These are phyloP conservation scores for Penicillium paradoxum DNA, from an alignment of 495 filamentous ascomycete species.

Conservation along the genomic window DNA sequence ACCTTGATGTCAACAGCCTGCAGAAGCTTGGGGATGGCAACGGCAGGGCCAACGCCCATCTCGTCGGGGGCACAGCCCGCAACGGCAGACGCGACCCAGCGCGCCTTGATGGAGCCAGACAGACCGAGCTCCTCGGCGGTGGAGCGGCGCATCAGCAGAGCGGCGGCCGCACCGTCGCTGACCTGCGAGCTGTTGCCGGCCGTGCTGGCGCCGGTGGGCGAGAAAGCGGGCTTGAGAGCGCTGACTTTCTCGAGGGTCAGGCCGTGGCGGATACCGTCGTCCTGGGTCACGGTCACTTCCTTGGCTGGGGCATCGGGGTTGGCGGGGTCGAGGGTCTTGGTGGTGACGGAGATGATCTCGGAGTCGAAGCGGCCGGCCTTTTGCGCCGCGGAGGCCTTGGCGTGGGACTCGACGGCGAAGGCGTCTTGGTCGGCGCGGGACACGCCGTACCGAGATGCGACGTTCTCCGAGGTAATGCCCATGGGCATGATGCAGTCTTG, in stretches of 20 bases:
- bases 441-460: conserved; percentile 73
- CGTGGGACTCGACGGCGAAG: conserved; percentile 71
- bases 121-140: conserved; percentile 74
- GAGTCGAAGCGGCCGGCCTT: conserved; percentile 62
- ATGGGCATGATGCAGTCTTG: conserved; percentile 89
- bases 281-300: conserved; percentile 58
- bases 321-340: conserved; percentile 50
- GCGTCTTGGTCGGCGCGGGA: conserved; percentile 71
- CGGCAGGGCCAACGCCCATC: conserved; percentile 86
- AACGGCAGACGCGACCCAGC: conserved; percentile 69
- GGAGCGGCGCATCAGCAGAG: conserved; percentile 75
- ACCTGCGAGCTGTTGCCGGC: conserved; percentile 87
- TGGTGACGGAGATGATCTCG: conserved; percentile 73
- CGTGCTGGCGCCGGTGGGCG: conserved; percentile 63
- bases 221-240: conserved; percentile 81
- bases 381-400: conserved; percentile 64
- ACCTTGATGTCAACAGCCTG: conserved; percentile 56
- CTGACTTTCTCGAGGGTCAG: conserved; percentile 64
- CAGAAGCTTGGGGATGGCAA: conserved; percentile 80
- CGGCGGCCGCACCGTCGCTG: conserved; percentile 80
- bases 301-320: conserved; percentile 58
- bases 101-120: conserved; percentile 62
- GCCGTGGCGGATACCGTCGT: conserved; percentile 74
- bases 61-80: conserved; percentile 80
- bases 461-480: conserved; percentile 90